phyloP scores from a whole-genome alignment of 2,329 filamentous ascomycete species.

The Celoporthe dispersa region DNA sequence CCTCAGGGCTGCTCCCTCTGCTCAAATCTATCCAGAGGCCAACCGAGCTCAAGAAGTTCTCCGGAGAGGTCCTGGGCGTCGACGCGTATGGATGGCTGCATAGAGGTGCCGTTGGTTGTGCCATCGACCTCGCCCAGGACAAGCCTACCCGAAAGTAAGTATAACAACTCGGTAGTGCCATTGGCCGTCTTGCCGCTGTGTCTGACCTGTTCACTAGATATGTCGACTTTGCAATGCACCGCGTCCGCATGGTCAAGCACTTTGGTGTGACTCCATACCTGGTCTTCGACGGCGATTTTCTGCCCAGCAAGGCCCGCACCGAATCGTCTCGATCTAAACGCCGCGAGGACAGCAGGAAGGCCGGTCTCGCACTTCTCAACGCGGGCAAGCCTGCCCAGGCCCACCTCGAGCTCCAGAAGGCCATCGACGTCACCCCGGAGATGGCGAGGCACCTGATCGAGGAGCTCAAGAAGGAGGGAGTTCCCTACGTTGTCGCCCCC shows the following conservation, averaged over 20 bases:
- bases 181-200: background rate
- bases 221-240: slow-evolving; percentile 86
- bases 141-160: slow-evolving; percentile 85
- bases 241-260: slow-evolving; percentile 91
- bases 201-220: slow-evolving; percentile 60
- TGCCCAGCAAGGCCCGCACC: slow-evolving; percentile 90
- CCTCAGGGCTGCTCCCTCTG: slow-evolving; percentile 78
- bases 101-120: slow-evolving; percentile 86
- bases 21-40: slow-evolving; percentile 96
- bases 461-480: slow-evolving; percentile 77
- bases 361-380: slow-evolving; percentile 78
- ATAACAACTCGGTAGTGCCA: background rate
- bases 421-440: slow-evolving; percentile 91
- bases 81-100: slow-evolving; percentile 99
- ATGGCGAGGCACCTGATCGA: slow-evolving; percentile 95
- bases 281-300: slow-evolving; percentile 93
- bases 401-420: slow-evolving; percentile 87
- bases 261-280: slow-evolving; percentile 94
- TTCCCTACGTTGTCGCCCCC: slow-evolving; percentile 93
- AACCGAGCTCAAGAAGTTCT: slow-evolving; percentile 82
- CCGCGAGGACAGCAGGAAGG: slow-evolving; percentile 75
- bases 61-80: slow-evolving; percentile 87
- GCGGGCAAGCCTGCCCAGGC: slow-evolving; percentile 83
- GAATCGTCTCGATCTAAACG: slow-evolving; percentile 77
- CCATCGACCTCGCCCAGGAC: slow-evolving; percentile 85